Evolutionary conservation across 2,329 filamentous ascomycete species (phyloP), one percentile per base, ranked within the genome.

Genomic region (Cladosporium oxysporum): DNA sequence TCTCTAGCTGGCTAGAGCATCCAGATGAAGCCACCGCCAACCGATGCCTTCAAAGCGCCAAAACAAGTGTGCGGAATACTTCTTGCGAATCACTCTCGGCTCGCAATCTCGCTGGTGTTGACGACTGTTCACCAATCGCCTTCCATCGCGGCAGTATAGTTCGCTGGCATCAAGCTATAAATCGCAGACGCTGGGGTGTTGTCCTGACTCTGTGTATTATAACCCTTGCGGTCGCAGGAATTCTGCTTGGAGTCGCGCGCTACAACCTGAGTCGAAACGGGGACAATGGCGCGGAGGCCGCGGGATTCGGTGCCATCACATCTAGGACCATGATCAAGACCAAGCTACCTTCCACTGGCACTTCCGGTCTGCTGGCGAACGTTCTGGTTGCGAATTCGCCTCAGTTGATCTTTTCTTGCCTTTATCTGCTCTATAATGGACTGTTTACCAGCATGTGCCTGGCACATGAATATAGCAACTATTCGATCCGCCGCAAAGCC

Each of bases 401-500:
- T 1, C 84, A 86, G 67, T 62, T 83, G 0, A 63, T 84, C 5
- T 67, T 84, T 0, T 83, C 81, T 0, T 70, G 82, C 28, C 60
- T 82, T 1, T 84, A 85, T 69, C 71, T 83, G 4, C 70, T 75
- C 1, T 78, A 79, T 70, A 84, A 84, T 68, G 71, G 71, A 3
- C 71, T 84, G 7, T 75, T 82, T 26, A 87, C 82, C 0, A 76
- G 72, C 1, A 83, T 85, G 73, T 74, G 83, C 0, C 69, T 81
- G 0, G 80, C 78, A 0, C 71, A 74, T 10, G 85, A 87, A 72
- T 87, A 80, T 73, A 79, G 76, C 57, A 70, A 71, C 0, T 82
- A 80, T 70, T 75, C 77, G 3, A 41, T 65, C 0, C 16, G 66
- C 0, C 67, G 71, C 1, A 80, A 79, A 64, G 62, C 68, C 0